Base-by-base conservation (phyloP, 345 rosid species). In the Citrus unshiu region DNA sequence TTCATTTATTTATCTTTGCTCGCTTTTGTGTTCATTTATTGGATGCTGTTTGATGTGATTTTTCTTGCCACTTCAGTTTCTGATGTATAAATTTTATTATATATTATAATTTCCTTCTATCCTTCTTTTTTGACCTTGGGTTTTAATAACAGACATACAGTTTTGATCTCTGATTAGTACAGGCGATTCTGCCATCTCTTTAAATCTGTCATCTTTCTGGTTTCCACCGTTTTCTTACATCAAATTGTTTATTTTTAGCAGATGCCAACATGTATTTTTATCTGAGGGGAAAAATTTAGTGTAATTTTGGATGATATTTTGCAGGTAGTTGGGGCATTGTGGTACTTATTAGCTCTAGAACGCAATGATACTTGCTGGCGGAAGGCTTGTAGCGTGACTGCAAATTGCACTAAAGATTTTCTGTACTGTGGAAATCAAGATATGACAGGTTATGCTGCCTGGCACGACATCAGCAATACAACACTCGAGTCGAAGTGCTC, bases 311-410 rank as follows among this genome's bases (percentile, higher is more conserved):
- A 77, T 69, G 76, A 68, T 16, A 68, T 61, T 74, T 73, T 79
- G 60, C 92, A 95, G 99, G 84, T 93, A 83, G 97, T 94, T 46
- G 98, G 99, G 76, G 96, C 99, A 49, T 85, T 93, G 72, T 96
- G 99, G 99, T 96, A 96, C 85, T 81, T 91, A 84, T 77, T 96
- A 67, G 97, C 99, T 30, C 86, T 92, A 71, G 95, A 96, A 80
- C 90, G 98, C 73, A 88, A 89, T 68, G 97, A 90, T 68, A 76
- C 90, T 30, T 96, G 98, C 84, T 96, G 99, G 99, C 86, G 46
- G 70, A 70, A 35, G 51, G 88, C 85, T 79, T 94, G 98, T 78
- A 4, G 3, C 70, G 59, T 4, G 9, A 65, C 14, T 67, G 40
- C 1, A 64, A 57, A 6, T 3, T 96, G 99, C 82, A 30, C 2